Base-by-base conservation (phyloP, 2,329 filamentous ascomycete genomes). In the Hymenotorrendiella dingleyae region DNA sequence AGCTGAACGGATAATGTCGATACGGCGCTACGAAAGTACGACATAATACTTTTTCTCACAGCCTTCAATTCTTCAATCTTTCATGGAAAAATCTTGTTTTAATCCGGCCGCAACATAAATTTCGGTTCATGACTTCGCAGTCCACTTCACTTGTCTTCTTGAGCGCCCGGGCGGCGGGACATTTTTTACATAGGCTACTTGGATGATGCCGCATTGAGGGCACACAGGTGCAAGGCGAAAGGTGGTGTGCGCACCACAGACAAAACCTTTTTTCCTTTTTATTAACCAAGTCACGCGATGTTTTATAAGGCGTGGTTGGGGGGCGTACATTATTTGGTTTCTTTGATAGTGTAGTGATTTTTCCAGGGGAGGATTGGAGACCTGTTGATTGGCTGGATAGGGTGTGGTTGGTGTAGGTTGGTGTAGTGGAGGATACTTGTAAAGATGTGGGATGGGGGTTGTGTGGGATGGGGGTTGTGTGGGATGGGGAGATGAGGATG, bases 1-100 rank as follows among this genome's bases (percentile, higher is more conserved):
- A 38, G 14, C 23, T 21, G 7, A 34, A 10, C 20, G n/a, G n/a
- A n/a, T 30, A 27, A 41, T 29, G 36, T 45, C 21, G 38, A 14
- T 23, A 42, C 24, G 32, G 33, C n/a, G 22, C 23, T 21, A 45
- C 38, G 38, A 37, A 29, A 17, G 20, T 21, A 42, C 34, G 34
- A 38, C 39, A 35, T 4, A 19, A 9, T 20, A 34, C 2, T 22
- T 21, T 23, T 39, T 17, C 27, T 4, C 17, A 14, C 28, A 2
- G n/a, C 33, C 23, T 38, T 43, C 35, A 17, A 22, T 37, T 32
- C 39, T 39, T 42, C 34, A 30, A 39, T 35, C 30, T 35, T 39
- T 42, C 19, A 30, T 27, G 28, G 35, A 35, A 16, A 40, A 16
- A 26, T 20, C 17, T 23, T 36, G 10, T 22, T 40, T 45, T 36